Evolutionary conservation across 805 yeast species (phyloP).

Genomic region (Candida manassasensis): DNA sequence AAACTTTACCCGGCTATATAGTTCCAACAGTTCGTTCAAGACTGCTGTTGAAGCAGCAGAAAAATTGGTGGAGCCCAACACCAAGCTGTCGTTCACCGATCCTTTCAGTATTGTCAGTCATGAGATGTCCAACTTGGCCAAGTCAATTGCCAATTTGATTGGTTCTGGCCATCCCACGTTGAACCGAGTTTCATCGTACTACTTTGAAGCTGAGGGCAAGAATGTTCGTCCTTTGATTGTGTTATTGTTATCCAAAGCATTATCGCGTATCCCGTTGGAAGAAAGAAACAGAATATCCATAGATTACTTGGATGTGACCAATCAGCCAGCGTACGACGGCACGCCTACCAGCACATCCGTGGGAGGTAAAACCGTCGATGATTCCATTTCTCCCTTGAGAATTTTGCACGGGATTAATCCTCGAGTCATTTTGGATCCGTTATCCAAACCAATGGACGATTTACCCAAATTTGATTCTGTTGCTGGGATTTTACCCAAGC

Average conservation of each 20-base stretch:
- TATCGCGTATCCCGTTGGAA: slow-evolving; percentile 65
- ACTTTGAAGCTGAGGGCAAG: slow-evolving; percentile 94
- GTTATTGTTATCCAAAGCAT: slow-evolving; percentile 73
- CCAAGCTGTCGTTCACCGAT: slow-evolving; percentile 50
- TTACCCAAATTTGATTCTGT: slow-evolving; percentile 54
- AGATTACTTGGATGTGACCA: slow-evolving; percentile 61
- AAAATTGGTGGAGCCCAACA: slow-evolving; percentile 60
- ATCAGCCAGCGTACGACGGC: slow-evolving; percentile 58
- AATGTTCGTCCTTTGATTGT: slow-evolving; percentile 91
- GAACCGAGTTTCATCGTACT: slow-evolving; percentile 88
- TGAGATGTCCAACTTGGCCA: slow-evolving; percentile 87
- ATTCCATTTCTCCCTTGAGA: slow-evolving; percentile 73
- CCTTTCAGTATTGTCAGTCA: slow-evolving; percentile 88
- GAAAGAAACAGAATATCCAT: slow-evolving; percentile 61
- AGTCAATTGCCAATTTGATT: slow-evolving; percentile 76
- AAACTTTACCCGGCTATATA: slow-evolving; percentile 1
- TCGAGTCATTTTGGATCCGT: slow-evolving; percentile 72
- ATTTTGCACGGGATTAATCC: slow-evolving; percentile 90
- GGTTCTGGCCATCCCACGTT: slow-evolving; percentile 94
- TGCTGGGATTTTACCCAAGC: slow-evolving; percentile 88
- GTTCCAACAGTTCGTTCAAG: slow-evolving; percentile 19
- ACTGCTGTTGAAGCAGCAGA: slow-evolving; percentile 73
- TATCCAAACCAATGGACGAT: slow-evolving; percentile 72
- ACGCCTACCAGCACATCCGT: slow-evolving; percentile 50
- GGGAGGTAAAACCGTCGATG: slow-evolving; percentile 56